Percentiles rank a stretch among this genome's conserved stretches.
Conservation (phyloP, 83 land plant species). For the Diphasiastrum complanatum region DNA sequence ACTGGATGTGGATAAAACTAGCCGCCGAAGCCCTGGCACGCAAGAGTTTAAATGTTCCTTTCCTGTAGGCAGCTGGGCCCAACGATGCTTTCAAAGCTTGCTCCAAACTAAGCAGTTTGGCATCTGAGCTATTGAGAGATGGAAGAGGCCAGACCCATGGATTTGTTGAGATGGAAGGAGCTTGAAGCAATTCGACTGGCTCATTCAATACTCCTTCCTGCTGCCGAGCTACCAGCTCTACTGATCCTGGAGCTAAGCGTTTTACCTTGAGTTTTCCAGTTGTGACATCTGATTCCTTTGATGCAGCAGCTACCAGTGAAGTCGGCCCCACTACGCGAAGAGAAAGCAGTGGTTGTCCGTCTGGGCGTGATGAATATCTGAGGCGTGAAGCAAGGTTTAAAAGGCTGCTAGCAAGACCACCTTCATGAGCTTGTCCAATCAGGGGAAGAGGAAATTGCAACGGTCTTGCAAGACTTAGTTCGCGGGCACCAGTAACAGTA, state of each 20-base stretch:
- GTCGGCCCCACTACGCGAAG: constrained; percentile 85
- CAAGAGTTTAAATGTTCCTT: constrained; percentile 61
- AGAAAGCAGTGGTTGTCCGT: constrained; percentile 57
- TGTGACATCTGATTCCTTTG: constrained; percentile 20
- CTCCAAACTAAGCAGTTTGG: constrained; percentile 65
- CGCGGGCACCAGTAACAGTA: constrained; percentile 82
- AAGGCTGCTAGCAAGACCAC: constrained; percentile 56
- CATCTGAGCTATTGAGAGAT: constrained; percentile 60
- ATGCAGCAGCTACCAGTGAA: constrained; percentile 53
- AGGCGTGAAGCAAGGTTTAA: constrained; percentile 61
- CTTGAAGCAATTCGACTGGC: neutral
- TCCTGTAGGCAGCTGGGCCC: constrained; percentile 32
- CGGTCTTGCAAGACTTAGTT: constrained; percentile 78
- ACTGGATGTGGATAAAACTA: constrained; percentile 65
- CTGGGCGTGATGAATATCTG: constrained; percentile 41
- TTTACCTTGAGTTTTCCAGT: constrained; percentile 61
- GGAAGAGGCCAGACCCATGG: constrained; percentile 78
- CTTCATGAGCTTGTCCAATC: constrained; percentile 28
- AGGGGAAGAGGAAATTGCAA: constrained; percentile 70
- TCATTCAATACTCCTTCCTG: constrained; percentile 21
- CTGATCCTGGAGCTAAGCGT: constrained; percentile 81
- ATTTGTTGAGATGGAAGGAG: neutral
- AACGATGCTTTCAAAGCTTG: constrained; percentile 34
- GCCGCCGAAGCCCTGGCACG: constrained; percentile 73
- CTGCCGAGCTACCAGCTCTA: constrained; percentile 50